These are phyloP conservation scores for Byssothecium circinans DNA, from an alignment of 2,329 filamentous ascomycete species.

Conservation along the genomic window DNA sequence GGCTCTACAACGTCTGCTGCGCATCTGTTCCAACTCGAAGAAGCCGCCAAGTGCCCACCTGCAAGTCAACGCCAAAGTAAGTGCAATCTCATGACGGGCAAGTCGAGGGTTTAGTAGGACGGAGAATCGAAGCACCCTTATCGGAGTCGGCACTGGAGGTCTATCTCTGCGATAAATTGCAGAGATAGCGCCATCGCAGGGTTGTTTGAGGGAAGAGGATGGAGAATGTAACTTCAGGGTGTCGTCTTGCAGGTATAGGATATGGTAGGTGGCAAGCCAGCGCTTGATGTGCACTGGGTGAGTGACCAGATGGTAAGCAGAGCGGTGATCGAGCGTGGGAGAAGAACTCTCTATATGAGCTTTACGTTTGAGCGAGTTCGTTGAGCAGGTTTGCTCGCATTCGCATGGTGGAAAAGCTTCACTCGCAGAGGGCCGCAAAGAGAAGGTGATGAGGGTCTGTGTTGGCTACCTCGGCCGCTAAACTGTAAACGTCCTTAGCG, in stretches of 20 bases:
- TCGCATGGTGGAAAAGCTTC: no score
- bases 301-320: no score
- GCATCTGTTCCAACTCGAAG: background rate
- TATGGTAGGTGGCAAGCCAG: background rate
- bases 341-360: background rate
- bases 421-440: no score
- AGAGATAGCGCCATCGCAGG: constrained; percentile 18
- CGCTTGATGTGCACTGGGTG: no score
- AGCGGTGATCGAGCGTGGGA: background rate
- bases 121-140: background rate
- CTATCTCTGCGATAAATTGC: constrained; percentile 11
- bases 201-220: constrained; percentile 3
- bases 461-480: no score
- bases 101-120: constrained; percentile 5
- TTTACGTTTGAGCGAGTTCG: no score
- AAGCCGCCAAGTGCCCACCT: background rate
- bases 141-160: background rate
- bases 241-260: background rate
- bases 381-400: no score
- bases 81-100: background rate
- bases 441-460: no score
- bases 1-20: background rate
- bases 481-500: no score
- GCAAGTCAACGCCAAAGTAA: background rate
- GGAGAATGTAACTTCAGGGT: background rate